These are phyloP conservation scores for Venturia aucupariae DNA, from an alignment of 2,329 filamentous ascomycete genomes.

Conservation along the genomic window DNA sequence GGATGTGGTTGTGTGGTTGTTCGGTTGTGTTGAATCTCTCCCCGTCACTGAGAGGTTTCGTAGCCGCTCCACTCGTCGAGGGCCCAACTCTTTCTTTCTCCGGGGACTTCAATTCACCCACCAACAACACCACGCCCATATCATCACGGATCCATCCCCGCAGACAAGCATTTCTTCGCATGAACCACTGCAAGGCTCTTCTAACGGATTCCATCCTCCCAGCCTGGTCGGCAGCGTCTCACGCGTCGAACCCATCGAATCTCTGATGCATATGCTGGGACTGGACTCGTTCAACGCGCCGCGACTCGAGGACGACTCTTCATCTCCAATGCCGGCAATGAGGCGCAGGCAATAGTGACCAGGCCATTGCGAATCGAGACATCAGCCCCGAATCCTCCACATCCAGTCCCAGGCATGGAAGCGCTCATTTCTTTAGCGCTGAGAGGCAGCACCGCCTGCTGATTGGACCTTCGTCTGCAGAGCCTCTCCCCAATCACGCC, in stretches of 20 bases:
- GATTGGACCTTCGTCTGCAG: not conserved
- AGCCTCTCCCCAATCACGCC: not conserved
- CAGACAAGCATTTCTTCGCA: not conserved
- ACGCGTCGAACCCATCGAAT: conserved; percentile 17
- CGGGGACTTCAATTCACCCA: not conserved
- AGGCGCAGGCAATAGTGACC: not conserved
- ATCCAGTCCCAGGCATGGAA: not conserved
- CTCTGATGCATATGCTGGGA: not conserved
- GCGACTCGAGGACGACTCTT: not conserved
- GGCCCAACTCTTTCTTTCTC: not conserved
- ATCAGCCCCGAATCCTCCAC: not conserved
- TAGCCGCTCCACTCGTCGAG: not conserved
- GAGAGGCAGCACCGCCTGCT: not conserved
- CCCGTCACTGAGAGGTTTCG: not conserved
- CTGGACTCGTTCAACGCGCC: conserved; percentile 9
- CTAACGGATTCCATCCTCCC: not conserved
- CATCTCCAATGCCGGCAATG: not conserved
- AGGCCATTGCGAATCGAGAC: not conserved
- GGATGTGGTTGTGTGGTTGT: not conserved
- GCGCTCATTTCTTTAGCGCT: conserved; percentile 6
- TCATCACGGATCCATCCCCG: not conserved
- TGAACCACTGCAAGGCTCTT: not conserved
- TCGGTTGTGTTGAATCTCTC: not conserved
- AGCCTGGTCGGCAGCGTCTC: not conserved
- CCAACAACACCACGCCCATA: not conserved